These are phyloP conservation scores for Penicillium robsamsonii DNA, from an alignment of 495 filamentous ascomycete genomes.

Conservation along the genomic window DNA sequence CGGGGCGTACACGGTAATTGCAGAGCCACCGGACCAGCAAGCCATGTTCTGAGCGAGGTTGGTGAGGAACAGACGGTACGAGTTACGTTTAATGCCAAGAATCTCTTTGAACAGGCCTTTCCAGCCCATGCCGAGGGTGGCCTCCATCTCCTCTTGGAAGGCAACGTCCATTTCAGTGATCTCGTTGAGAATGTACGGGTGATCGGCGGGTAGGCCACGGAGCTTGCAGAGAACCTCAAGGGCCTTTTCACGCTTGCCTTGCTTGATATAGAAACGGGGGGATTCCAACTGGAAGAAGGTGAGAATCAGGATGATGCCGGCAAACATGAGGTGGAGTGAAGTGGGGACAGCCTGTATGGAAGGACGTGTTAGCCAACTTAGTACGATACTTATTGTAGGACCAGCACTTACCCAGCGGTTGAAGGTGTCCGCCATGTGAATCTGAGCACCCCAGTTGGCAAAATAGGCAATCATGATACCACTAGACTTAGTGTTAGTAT, in stretches of 20 bases:
- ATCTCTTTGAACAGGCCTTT: conserved; percentile 7
- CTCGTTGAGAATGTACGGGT: conserved; percentile 4
- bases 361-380: not conserved
- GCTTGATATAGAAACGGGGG: conserved; percentile 7
- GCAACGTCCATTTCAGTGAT: conserved; percentile 48
- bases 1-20: conserved; percentile 42
- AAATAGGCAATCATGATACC: conserved; percentile 10
- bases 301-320: conserved; percentile 3
- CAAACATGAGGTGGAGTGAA: conserved; percentile 5
- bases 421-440: conserved; percentile 5
- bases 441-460: conserved; percentile 5
- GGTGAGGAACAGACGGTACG: conserved; percentile 51
- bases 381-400: not conserved
- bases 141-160: conserved; percentile 59
- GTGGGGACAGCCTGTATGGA: conserved; percentile 1
- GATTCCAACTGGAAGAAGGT: conserved; percentile 6
- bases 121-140: conserved; percentile 22
- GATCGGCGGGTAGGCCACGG: conserved; percentile 5
- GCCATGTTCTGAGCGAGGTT: conserved; percentile 51
- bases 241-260: conserved; percentile 1
- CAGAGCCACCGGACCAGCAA: conserved; percentile 58
- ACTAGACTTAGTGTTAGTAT: not conserved
- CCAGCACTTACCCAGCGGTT: conserved; percentile 6
- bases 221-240: conserved; percentile 4
- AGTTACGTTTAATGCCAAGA: conserved; percentile 6